These are phyloP conservation scores for Eragrostis nindensis DNA, from an alignment of 176 grass and related monocot genomes.

Conservation along the genomic window DNA sequence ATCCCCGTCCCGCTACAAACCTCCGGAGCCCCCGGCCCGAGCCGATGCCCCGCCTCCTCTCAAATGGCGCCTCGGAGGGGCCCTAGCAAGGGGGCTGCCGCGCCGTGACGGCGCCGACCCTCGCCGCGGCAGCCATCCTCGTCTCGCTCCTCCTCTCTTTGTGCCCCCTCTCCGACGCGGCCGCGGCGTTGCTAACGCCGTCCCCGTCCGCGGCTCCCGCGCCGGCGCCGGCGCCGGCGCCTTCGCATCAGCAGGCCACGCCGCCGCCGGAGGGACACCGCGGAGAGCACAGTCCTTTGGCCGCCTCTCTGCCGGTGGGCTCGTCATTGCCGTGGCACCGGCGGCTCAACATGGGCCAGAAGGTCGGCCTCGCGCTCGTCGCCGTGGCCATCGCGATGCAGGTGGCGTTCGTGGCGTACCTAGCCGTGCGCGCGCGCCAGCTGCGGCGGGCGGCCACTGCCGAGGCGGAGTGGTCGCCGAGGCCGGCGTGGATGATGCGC, in stretches of 20 bases:
- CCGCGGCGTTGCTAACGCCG: background rate
- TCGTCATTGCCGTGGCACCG: background rate
- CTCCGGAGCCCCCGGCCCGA: background rate
- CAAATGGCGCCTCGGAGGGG: conserved; percentile 24
- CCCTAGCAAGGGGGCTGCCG: background rate
- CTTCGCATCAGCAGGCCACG: background rate
- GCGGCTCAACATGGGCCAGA: conserved; percentile 51
- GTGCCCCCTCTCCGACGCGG: background rate
- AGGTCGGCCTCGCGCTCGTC: conserved; percentile 48
- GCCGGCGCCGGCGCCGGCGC: background rate
- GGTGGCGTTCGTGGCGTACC: conserved; percentile 28
- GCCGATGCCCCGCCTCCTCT: conserved; percentile 23
- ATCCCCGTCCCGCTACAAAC: background rate
- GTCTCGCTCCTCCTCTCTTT: background rate
- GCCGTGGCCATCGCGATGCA: conserved; percentile 45
- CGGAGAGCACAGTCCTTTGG: background rate
- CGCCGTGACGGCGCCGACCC: background rate
- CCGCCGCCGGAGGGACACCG: no score
- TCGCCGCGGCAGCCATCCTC: background rate
- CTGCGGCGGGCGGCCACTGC: conserved; percentile 1
- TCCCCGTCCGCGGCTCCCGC: background rate
- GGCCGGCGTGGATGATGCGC: background rate
- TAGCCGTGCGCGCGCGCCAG: conserved; percentile 32
- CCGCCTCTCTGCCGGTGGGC: background rate
- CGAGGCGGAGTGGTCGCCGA: background rate